Conservation (phyloP, 495 filamentous ascomycete genomes). For the Talaromyces adpressus region DNA sequence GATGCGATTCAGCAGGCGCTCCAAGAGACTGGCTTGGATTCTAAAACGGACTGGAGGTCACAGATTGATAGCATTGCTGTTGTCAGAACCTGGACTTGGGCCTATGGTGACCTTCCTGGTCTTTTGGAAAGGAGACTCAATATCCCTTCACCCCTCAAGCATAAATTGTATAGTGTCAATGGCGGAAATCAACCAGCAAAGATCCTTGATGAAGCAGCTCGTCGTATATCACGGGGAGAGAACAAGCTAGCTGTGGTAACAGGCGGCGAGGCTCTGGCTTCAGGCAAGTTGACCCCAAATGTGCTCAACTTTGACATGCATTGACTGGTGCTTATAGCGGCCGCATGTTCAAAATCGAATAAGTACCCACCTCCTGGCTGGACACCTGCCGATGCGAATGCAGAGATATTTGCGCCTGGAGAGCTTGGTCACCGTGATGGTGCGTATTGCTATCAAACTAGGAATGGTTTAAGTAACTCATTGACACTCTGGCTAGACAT, state of each 20-base stretch:
- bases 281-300: constrained; percentile 25
- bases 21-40: constrained; percentile 26
- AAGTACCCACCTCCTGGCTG: constrained; percentile 42
- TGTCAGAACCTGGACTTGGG: constrained; percentile 54
- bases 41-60: constrained; percentile 21
- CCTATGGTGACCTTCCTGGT: constrained; percentile 43
- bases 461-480: neutral
- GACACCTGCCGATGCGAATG: constrained; percentile 29
- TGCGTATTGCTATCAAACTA: constrained; percentile 10
- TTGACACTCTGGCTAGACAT: constrained; percentile 14
- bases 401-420: constrained; percentile 12
- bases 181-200: constrained; percentile 47
- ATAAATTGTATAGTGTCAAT: constrained; percentile 40
- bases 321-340: constrained; percentile 22
- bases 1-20: constrained; percentile 38
- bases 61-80: constrained; percentile 46
- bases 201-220: constrained; percentile 49
- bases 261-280: constrained; percentile 50
- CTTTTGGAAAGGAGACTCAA: constrained; percentile 34
- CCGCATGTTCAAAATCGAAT: constrained; percentile 22
- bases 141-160: constrained; percentile 19
- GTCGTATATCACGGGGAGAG: constrained; percentile 37
- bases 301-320: constrained; percentile 4
- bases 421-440: constrained; percentile 8
- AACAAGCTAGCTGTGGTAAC: constrained; percentile 44